These are phyloP conservation scores for Myriosclerotinia scirpicola DNA, from an alignment of 2,329 filamentous ascomycete genomes.

Conservation along the genomic window DNA sequence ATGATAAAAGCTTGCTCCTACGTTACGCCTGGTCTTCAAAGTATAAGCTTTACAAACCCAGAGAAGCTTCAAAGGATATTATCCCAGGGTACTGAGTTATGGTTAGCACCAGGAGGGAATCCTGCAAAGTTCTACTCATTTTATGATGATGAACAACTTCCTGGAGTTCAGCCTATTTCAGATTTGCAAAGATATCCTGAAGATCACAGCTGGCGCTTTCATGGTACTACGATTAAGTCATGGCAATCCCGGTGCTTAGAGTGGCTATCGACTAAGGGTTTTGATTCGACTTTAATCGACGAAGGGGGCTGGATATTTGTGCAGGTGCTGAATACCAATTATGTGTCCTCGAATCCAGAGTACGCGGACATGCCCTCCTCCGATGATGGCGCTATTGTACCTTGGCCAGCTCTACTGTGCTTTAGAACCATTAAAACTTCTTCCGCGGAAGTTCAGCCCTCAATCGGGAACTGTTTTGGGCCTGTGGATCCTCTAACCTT, in stretches of 20 bases:
- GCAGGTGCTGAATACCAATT: conserved; percentile 34
- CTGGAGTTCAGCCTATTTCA: conserved; percentile 27
- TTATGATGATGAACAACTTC: conserved; percentile 31
- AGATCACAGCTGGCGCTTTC: conserved; percentile 28
- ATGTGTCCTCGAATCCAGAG: conserved; percentile 33
- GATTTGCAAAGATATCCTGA: conserved; percentile 29
- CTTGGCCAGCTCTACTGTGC: conserved; percentile 41
- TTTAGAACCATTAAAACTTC: conserved; percentile 33
- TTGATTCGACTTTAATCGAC: conserved; percentile 35
- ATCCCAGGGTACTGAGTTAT: conserved; percentile 34
- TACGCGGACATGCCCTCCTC: conserved; percentile 30
- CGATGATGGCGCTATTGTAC: conserved; percentile 37
- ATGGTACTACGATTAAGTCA: conserved; percentile 33
- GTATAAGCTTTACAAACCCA: conserved; percentile 25
- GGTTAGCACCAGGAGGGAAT: conserved; percentile 40
- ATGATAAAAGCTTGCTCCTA: conserved; percentile 39
- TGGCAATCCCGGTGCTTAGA: conserved; percentile 40
- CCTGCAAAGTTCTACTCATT: conserved; percentile 37
- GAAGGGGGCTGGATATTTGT: conserved; percentile 40
- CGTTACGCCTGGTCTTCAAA: conserved; percentile 34
- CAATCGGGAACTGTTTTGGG: conserved; percentile 10
- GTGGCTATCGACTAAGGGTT: conserved; percentile 39
- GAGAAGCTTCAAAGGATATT: conserved; percentile 23
- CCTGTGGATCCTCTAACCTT: conserved; percentile 42
- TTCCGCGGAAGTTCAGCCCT: conserved; percentile 20